Evolutionary conservation across 805 yeast species (phyloP), one percentile per base, ranked within the genome.

Genomic region (Komagataella mondaviorum): DNA sequence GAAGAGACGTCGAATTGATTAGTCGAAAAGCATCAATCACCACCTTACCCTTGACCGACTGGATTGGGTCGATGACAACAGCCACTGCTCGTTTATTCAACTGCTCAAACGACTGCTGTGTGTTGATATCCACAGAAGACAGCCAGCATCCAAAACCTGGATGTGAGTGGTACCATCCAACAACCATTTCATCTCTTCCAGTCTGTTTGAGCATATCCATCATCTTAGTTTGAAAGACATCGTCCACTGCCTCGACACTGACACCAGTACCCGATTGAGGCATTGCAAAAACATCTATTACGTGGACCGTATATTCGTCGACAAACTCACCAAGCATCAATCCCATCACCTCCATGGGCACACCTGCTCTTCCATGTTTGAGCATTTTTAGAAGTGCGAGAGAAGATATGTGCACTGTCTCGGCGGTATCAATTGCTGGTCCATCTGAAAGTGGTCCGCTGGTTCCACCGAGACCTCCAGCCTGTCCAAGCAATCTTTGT

Each of bases 91-190:
- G 77, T 56, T 83, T 84, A 66, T 91, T 91, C 67, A 93, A 80
- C 68, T 89, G 97, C 66, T 93, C 99, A 63, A 93, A 93, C 43
- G 96, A 88, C 66, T 91, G 96, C 65, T 93, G 99, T 3, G 99
- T 93, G 67, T 89, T 88, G 54, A 93, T 95, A 77, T 93, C 99
- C 24, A 93, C 98, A 24, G 90, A 82, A 10, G 98, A 90, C 59
- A 93, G 76, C 99, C 99, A 93, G 73, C 99, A 93, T n/a, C 99
- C 99, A 66, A 91, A 93, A 16, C 99, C 99, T 4, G 99, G 99
- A 70, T 93, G 99, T 12, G 98, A 90, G 66, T 93, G 99, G 72
- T 93, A 93, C 99, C 99, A 93, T 39, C 99, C 99, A 49, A 93
- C 99, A 51, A 93, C 99, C 88, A 88, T 89, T 66, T 93, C 95